Base-by-base conservation (phyloP, 805 yeast species). In the Cyberlindnera sargentensis region DNA sequence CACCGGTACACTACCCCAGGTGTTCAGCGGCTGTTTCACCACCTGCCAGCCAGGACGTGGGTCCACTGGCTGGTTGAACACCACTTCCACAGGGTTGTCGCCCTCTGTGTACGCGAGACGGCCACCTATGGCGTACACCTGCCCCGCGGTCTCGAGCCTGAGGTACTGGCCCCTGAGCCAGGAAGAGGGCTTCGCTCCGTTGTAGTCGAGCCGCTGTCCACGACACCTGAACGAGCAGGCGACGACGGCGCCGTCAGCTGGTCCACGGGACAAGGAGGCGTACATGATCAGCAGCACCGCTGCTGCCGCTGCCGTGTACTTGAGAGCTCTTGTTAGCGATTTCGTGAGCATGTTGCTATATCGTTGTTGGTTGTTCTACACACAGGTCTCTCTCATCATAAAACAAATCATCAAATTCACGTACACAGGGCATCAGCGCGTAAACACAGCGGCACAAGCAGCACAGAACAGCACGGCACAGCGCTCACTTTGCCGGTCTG, bases 61-160 rank as follows among this genome's bases (percentile, higher is more conserved):
- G 41, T 87, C 95, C 3, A 75, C 78, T 2, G 85, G 82, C 3
- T 60, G 57, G 1, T 95, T 95, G 65, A 79, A 89, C 31, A 90
- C 63, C 1, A 87, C 70, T 49, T 84, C 87, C 9, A 88, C 53
- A 25, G 44, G 51, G 29, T 34, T 34, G 9, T 82, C 85, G 6
- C 85, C 54, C n/a, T 73, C 85, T n/a, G 28, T 38, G 6, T 79
- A 73, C 2, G 33, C 39, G n/a, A 44, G 37, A 3, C 41, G 35
- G 4, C 44, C 46, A 41, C 45, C 41, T 20, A 34, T 26, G 28
- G 42, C 37, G 4, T 46, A 46, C 4, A 44, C 37, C 28, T 46
- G 29, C 3, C 40, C 46, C 5, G 15, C 23, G 3, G 42, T 46
- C 40, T 48, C 41, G 29, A 51, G 41, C 31, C 41, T 48, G 31